These are phyloP conservation scores for Backusella sp. DNA, from an alignment of 192 early-diverging fungal genomes.

Conservation along the genomic window DNA sequence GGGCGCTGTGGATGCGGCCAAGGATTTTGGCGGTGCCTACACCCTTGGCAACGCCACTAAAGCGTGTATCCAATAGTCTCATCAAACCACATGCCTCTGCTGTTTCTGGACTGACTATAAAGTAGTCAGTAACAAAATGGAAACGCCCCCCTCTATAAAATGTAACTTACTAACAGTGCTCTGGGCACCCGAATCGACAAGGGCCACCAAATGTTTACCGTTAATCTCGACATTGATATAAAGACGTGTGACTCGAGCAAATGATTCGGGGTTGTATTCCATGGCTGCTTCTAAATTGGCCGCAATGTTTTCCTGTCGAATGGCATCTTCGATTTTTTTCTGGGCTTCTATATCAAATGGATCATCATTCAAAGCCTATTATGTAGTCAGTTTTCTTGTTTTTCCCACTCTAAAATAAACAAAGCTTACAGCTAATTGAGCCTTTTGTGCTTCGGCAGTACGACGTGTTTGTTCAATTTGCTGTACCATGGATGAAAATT, in stretches of 20 bases:
- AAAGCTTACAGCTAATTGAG: slow-evolving; percentile 11
- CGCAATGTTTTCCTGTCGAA: slow-evolving; percentile 79
- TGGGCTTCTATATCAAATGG: slow-evolving; percentile 93
- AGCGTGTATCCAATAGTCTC: slow-evolving; percentile 86
- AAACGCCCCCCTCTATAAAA: too few relatives aligned
- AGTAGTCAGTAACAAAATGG: too few relatives aligned
- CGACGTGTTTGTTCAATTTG: slow-evolving; percentile 57
- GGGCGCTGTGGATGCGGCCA: slow-evolving; percentile 90
- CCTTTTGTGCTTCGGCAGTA: slow-evolving; percentile 51
- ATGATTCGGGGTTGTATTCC: slow-evolving; percentile 94
- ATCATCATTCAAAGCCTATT: slow-evolving; percentile 66
- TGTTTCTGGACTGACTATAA: slow-evolving; percentile 63
- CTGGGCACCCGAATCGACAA: slow-evolving; percentile 98
- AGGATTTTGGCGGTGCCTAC: slow-evolving; percentile 97
- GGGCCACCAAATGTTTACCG: slow-evolving; percentile 82
- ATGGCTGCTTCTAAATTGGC: slow-evolving; percentile 84
- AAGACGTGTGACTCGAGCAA: slow-evolving; percentile 87
- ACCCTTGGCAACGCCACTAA: slow-evolving; percentile 86
- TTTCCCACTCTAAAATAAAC: neutral
- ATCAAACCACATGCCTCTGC: slow-evolving; percentile 80
- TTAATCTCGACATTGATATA: slow-evolving; percentile 92
- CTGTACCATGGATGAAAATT: slow-evolving; percentile 59
- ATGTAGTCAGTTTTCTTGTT: slow-evolving; percentile 1
- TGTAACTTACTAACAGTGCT: slow-evolving; percentile 75
- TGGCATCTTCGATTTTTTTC: slow-evolving; percentile 86